Evolutionary conservation across 768 basidiomycete species (phyloP).

Genomic region (Boletellus ananas): DNA sequence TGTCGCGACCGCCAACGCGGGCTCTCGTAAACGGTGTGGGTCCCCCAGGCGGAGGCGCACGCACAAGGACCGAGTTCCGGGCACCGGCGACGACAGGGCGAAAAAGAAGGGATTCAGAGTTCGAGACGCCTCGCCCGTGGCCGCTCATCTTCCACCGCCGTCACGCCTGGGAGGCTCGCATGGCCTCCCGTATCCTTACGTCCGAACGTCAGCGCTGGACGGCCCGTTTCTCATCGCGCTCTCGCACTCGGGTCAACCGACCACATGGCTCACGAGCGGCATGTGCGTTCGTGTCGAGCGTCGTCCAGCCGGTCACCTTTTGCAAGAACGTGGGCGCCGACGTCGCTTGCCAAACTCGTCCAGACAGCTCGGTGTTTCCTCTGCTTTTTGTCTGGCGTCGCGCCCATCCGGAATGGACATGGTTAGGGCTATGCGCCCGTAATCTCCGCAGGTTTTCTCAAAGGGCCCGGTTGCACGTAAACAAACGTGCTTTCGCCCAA

Average conservation of each 20-base stretch:
- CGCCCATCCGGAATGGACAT: constrained; percentile 3
- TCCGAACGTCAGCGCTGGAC: no score
- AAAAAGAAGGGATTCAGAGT: background rate
- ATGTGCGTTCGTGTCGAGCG: background rate
- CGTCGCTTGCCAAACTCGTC: constrained; percentile 1
- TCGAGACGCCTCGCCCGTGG: no score
- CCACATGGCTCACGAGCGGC: no score
- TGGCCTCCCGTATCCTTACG: no score
- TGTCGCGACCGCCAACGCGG: background rate
- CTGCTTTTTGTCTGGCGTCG: constrained; percentile 12
- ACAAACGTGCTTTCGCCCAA: background rate
- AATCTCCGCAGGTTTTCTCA: constrained; percentile 20
- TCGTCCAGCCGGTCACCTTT: background rate
- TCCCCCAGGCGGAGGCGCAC: no score
- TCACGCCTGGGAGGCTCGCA: no score
- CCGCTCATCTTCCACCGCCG: no score
- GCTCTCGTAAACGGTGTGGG: constrained; percentile 7
- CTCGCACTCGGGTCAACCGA: no score
- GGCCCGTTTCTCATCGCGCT: no score
- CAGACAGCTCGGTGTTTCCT: background rate
- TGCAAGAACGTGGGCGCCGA: constrained; percentile 4
- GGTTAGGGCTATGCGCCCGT: constrained; percentile 12
- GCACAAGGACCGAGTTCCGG: constrained; percentile 9
- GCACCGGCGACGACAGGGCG: constrained; percentile 14
- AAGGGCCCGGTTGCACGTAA: background rate